phyloP scores from a whole-genome alignment of 169 alveolate species.

The Plasmodium ovale region DNA sequence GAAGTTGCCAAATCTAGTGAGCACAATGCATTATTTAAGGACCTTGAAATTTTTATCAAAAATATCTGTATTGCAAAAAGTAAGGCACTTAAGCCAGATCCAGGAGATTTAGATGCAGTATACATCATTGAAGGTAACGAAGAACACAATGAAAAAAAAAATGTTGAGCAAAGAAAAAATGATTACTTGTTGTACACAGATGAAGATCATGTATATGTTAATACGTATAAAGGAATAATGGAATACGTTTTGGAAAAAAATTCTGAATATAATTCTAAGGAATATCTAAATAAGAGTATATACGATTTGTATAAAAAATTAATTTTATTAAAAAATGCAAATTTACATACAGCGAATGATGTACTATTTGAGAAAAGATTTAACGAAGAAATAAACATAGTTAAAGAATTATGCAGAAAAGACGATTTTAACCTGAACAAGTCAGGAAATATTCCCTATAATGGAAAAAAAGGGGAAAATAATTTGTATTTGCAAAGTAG shows the following conservation, averaged over 20 bases:
- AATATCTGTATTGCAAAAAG: constrained; percentile 65
- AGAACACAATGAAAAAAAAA: neutral
- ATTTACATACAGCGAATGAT: constrained; percentile 1
- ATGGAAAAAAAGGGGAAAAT: neutral
- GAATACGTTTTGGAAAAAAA: constrained; percentile 35
- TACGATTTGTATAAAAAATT: constrained; percentile 52
- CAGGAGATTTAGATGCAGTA: neutral
- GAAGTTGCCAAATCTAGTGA: constrained; percentile 16
- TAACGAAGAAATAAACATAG: constrained; percentile 68
- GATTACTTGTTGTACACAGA: constrained; percentile 50
- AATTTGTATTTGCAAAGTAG: neutral
- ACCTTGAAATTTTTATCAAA: constrained; percentile 44
- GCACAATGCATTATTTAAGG: constrained; percentile 47
- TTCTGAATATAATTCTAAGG: neutral
- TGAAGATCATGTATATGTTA: constrained; percentile 39
- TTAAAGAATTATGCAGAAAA: constrained; percentile 57
- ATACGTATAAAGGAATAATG: constrained; percentile 55
- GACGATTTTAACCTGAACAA: constrained; percentile 12
- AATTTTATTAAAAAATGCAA: constrained; percentile 47
- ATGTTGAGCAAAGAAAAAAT: neutral
- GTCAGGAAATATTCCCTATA: constrained; percentile 6
- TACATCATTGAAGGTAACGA: constrained; percentile 39
- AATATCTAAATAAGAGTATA: constrained; percentile 12
- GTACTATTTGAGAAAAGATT: constrained; percentile 61
- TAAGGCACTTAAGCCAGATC: constrained; percentile 29